A percentile compares a stretch with the other conserved stretches of the same genome.
These are phyloP conservation scores for Parsonsia alboflavescens DNA, from an alignment of 257 asterid genomes.

Conservation along the genomic window DNA sequence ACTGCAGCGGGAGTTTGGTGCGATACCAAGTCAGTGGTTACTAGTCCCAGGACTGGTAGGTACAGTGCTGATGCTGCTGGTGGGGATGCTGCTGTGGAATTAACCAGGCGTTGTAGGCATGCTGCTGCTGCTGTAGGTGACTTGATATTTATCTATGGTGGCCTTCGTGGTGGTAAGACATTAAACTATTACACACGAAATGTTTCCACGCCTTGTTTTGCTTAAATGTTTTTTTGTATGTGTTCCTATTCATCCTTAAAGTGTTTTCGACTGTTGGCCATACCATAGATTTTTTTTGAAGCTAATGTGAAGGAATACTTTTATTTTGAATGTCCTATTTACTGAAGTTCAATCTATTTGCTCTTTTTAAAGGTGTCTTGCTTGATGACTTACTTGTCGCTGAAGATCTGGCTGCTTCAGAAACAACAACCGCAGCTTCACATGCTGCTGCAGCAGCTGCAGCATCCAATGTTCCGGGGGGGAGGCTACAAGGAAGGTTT, in stretches of 20 bases:
- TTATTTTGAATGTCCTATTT: not conserved
- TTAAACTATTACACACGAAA: not conserved
- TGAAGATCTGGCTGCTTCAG: conserved; percentile 97
- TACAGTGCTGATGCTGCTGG: conserved; percentile 99
- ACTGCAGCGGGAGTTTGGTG: conserved; percentile 99
- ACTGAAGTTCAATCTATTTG: not conserved
- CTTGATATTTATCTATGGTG: conserved; percentile 90
- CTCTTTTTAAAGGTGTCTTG: conserved; percentile 64
- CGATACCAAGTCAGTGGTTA: conserved; percentile 90
- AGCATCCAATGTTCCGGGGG: conserved; percentile 51
- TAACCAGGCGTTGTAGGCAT: conserved; percentile 96
- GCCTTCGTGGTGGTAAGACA: conserved; percentile 96
- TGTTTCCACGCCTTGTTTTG: not conserved
- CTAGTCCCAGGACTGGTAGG: conserved; percentile 93
- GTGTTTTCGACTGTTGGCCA: not conserved
- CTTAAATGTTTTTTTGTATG: not conserved
- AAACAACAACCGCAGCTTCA: conserved; percentile 92
- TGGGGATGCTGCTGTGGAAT: conserved; percentile 97
- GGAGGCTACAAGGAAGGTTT: conserved; percentile 65
- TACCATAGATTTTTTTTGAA: not conserved
- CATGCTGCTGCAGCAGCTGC: conserved; percentile 97
- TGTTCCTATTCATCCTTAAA: not conserved
- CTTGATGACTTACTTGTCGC: conserved; percentile 97
- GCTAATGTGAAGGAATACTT: not conserved
- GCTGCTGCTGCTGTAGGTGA: conserved; percentile 99